phyloP scores from a whole-genome alignment of 805 yeast species.

The Metschnikowia dekortorum region DNA sequence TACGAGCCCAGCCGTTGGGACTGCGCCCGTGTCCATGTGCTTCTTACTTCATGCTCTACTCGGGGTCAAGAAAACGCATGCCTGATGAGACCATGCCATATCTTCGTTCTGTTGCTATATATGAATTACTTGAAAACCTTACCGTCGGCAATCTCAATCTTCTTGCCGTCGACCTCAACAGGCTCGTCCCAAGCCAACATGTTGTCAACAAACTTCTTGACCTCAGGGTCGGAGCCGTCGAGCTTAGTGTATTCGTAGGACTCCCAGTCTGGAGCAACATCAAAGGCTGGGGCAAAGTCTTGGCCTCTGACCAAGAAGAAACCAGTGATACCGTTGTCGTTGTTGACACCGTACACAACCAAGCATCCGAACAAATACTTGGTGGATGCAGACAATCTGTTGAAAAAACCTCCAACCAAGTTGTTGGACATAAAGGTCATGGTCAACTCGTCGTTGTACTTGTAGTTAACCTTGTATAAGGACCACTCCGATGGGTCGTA shows the following conservation, averaged over 20 bases:
- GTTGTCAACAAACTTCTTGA: conserved; percentile 77
- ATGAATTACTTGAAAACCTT: conserved; percentile 81
- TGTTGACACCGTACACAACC: conserved; percentile 98
- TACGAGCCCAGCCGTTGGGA: no score
- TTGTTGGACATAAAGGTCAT: conserved; percentile 97
- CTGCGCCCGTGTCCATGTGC: no score
- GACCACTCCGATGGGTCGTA: conserved; percentile 93
- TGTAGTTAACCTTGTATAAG: conserved; percentile 90
- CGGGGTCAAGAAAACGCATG: no score
- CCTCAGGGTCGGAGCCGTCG: conserved; percentile 73
- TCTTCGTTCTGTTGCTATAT: neutral
- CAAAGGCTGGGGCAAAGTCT: conserved; percentile 84
- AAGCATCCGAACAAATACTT: conserved; percentile 90
- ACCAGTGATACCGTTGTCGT: conserved; percentile 95
- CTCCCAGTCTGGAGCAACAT: conserved; percentile 99
- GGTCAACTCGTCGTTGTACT: conserved; percentile 96
- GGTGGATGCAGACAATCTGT: conserved; percentile 86
- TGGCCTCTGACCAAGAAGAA: conserved; percentile 95
- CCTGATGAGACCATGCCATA: no score
- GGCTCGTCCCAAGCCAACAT: conserved; percentile 99
- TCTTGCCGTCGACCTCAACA: conserved; percentile 69
- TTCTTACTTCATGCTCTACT: no score
- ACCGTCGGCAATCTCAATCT: conserved; percentile 91
- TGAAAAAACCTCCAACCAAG: conserved; percentile 96
- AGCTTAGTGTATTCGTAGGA: conserved; percentile 80